A percentile compares a stretch with the other conserved stretches of the same genome.
These are phyloP conservation scores for Candida yuanshanica DNA, from an alignment of 805 yeast species.

Conservation along the genomic window DNA sequence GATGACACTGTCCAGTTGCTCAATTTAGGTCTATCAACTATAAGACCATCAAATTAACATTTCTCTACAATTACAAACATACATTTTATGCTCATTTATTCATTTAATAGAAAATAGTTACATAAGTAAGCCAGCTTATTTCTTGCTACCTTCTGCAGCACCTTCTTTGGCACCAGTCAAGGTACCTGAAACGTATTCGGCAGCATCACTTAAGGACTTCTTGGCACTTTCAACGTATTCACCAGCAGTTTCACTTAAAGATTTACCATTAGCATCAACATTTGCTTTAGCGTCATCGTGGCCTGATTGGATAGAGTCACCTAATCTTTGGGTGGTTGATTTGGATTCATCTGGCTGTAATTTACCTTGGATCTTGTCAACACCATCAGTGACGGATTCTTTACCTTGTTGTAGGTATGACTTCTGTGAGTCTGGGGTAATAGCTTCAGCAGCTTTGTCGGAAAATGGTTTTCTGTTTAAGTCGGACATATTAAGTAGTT, in stretches of 20 bases:
- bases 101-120: neutral
- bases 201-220: slow-evolving; percentile 40
- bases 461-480: slow-evolving; percentile 71
- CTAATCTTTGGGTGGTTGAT: slow-evolving; percentile 61
- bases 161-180: slow-evolving; percentile 56
- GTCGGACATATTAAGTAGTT: slow-evolving; percentile 33
- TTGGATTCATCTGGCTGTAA: slow-evolving; percentile 62
- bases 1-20: too few relatives aligned
- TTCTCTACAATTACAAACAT: neutral
- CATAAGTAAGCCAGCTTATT: neutral
- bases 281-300: slow-evolving; percentile 41
- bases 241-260: slow-evolving; percentile 48
- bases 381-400: slow-evolving; percentile 61
- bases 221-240: slow-evolving; percentile 55
- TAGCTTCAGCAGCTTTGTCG: slow-evolving; percentile 59
- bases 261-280: slow-evolving; percentile 26
- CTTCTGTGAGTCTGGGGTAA: slow-evolving; percentile 72
- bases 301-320: slow-evolving; percentile 55
- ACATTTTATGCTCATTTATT: neutral
- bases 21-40: too few relatives aligned
- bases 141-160: slow-evolving; percentile 26
- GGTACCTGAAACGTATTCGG: slow-evolving; percentile 41
- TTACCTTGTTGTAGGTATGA: slow-evolving; percentile 57
- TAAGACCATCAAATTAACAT: too few relatives aligned
- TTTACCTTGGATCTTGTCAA: slow-evolving; percentile 56